Evolutionary conservation across 2,329 filamentous ascomycete genomes (phyloP).

Genomic region (Talaromyces funiculosus): DNA sequence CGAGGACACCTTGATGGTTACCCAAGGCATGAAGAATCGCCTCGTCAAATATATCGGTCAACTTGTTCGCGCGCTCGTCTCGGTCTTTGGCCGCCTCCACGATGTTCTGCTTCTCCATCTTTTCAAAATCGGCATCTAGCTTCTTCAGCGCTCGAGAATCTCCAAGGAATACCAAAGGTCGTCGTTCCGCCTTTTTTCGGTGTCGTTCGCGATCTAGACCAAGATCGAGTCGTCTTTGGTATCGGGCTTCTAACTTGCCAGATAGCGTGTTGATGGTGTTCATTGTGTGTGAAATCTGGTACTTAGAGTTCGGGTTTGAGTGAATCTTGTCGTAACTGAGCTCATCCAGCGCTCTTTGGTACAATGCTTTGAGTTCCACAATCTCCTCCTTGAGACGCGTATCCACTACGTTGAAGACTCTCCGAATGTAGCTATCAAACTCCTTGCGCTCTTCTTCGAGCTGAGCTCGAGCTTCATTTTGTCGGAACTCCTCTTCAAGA

Average conservation of each 20-base stretch:
- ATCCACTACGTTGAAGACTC: slow-evolving; percentile 49
- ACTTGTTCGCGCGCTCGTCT: slow-evolving; percentile 44
- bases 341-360: slow-evolving; percentile 39
- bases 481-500: slow-evolving; percentile 52
- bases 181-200: slow-evolving; percentile 50
- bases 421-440: slow-evolving; percentile 45
- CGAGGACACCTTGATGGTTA: slow-evolving; percentile 47
- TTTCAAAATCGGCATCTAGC: slow-evolving; percentile 45
- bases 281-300: slow-evolving; percentile 40
- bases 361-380: slow-evolving; percentile 43
- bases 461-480: slow-evolving; percentile 46
- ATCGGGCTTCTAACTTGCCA: slow-evolving; percentile 44
- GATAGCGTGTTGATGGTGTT: slow-evolving; percentile 43
- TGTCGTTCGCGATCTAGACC: slow-evolving; percentile 50
- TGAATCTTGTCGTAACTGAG: slow-evolving; percentile 36
- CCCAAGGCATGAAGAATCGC: slow-evolving; percentile 47
- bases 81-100: slow-evolving; percentile 46
- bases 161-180: slow-evolving; percentile 47
- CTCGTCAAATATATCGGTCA: slow-evolving; percentile 49
- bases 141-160: slow-evolving; percentile 48
- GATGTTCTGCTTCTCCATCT: slow-evolving; percentile 47
- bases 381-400: slow-evolving; percentile 47
- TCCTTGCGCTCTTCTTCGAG: slow-evolving; percentile 50
- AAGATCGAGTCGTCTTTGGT: slow-evolving; percentile 46
- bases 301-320: slow-evolving; percentile 26